Evolutionary conservation across 1,284 basidiomycete species (phyloP).

Genomic region (Cryptococcus sp.): DNA sequence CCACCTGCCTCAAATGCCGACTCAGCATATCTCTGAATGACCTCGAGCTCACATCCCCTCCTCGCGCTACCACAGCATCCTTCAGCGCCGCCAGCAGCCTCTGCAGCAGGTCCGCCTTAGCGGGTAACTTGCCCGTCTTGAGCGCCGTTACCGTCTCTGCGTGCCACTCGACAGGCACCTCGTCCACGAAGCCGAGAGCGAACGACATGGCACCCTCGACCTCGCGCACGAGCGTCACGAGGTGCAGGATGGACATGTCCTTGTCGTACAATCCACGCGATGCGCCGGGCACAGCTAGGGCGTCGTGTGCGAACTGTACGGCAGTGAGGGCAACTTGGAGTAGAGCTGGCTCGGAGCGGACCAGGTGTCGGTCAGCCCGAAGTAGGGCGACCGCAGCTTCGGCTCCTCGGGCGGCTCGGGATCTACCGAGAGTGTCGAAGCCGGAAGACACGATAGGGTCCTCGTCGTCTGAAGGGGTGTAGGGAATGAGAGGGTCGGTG

Average conservation of each 20-base stretch:
- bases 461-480: neutral
- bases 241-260: conserved; percentile 46
- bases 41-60: conserved; percentile 54
- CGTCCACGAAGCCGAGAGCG: conserved; percentile 57
- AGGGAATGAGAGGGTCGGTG: conserved; percentile 55
- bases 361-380: conserved; percentile 60
- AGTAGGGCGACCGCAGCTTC: conserved; percentile 62
- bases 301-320: conserved; percentile 49
- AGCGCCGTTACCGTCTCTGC: conserved; percentile 50
- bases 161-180: conserved; percentile 55
- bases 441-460: neutral
- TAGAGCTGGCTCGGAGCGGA: conserved; percentile 47
- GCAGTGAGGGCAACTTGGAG: conserved; percentile 38
- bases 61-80: conserved; percentile 51
- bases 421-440: conserved; percentile 52
- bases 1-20: conserved; percentile 57
- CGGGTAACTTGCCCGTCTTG: conserved; percentile 15
- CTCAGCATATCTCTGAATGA: conserved; percentile 62
- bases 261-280: conserved; percentile 56
- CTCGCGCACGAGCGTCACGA: conserved; percentile 56
- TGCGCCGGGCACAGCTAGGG: conserved; percentile 54
- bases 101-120: conserved; percentile 34
- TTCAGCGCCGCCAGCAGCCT: conserved; percentile 25
- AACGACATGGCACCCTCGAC: conserved; percentile 66
- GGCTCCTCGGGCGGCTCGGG: conserved; percentile 62